A percentile compares a stretch with the other conserved stretches of the same genome.
phyloP scores from a whole-genome alignment of 1,139 yeast genomes.

The Scheffersomyces titani region DNA sequence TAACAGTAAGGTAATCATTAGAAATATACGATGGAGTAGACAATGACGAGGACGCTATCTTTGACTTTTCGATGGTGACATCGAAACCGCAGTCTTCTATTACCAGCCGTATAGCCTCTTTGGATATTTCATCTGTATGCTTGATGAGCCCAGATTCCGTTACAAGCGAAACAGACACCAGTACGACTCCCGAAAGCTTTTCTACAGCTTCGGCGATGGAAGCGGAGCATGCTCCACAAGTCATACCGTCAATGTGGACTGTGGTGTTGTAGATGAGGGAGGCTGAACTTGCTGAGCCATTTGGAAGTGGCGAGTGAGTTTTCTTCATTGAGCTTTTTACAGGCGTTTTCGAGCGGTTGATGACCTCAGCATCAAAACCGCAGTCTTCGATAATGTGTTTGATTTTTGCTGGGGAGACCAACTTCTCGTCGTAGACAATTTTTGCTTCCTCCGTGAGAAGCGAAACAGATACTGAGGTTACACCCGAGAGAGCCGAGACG shows the following conservation, averaged over 20 bases:
- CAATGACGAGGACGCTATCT: neutral
- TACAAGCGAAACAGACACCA: constrained; percentile 64
- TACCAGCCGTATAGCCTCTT: constrained; percentile 40
- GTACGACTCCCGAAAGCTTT: constrained; percentile 46
- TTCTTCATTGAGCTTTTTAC: neutral
- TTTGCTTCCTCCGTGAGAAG: constrained; percentile 40
- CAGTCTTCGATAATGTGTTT: constrained; percentile 29
- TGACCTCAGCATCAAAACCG: constrained; percentile 36
- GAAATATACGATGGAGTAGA: neutral
- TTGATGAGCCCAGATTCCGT: constrained; percentile 70
- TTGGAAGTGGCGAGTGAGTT: constrained; percentile 3
- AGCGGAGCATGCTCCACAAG: constrained; percentile 80
- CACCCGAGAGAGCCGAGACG: constrained; percentile 22
- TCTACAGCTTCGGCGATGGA: constrained; percentile 60
- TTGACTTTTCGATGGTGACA: constrained; percentile 31
- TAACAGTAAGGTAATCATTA: neutral
- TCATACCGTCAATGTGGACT: constrained; percentile 64
- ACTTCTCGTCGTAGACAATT: constrained; percentile 17
- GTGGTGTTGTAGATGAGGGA: constrained; percentile 5
- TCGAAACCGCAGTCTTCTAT: constrained; percentile 83
- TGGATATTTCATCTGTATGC: constrained; percentile 37
- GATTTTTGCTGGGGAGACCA: constrained; percentile 14
- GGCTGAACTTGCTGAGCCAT: neutral
- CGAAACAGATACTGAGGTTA: constrained; percentile 29
- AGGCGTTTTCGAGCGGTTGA: constrained; percentile 2